Base-by-base conservation (phyloP, 345 rosid genomes). In the Firmiana major region DNA sequence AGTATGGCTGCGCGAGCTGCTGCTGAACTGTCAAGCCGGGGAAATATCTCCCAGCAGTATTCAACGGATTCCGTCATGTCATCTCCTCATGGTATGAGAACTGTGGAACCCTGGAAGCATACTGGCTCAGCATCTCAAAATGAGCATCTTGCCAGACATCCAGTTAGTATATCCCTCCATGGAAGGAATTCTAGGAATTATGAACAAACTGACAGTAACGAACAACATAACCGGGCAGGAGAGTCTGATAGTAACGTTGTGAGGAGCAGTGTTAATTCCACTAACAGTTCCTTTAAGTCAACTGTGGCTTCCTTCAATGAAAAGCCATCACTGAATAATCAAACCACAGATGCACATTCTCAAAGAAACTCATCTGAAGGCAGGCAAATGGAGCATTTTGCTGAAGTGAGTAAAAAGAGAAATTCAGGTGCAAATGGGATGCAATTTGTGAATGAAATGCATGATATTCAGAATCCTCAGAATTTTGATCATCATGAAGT, bases 1-100 rank as follows among this genome's bases (percentile, higher is more conserved):
- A 92, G 97, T 81, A 86, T 92, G 85, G 99, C 99, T 84, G 98
- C 99, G 31, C 85, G 92, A 78, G 97, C 94, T 22, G 99, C 98
- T 80, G 99, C 97, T 42, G 91, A 93, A 79, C 93, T 96, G 81
- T 90, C 98, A 62, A 89, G 89, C 76, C 92, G 72, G 69, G 97
- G 81, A 75, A 86, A 83, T 83, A 53, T 71, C 62, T 79, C 60
- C 45, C 57, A 75, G 77, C 93, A 84, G 69, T 51, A 85, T 80
- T 74, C 89, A 17, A 51, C 85, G 59, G 90, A 83, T 57, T 78
- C 88, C 19, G 83, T 13, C 6, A 76, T 67, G 63, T 63, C 81
- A 26, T 82, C 88, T 26, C 49, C 76, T 79, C 79, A 81, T 21
- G 78, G 17, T 75, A 17, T 58, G 21, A 83, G 81, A 84, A 79